Evolutionary conservation across 2,329 filamentous ascomycete species (phyloP), one percentile per base, ranked within the genome.

Genomic region (Sporothrix brasiliensis): DNA sequence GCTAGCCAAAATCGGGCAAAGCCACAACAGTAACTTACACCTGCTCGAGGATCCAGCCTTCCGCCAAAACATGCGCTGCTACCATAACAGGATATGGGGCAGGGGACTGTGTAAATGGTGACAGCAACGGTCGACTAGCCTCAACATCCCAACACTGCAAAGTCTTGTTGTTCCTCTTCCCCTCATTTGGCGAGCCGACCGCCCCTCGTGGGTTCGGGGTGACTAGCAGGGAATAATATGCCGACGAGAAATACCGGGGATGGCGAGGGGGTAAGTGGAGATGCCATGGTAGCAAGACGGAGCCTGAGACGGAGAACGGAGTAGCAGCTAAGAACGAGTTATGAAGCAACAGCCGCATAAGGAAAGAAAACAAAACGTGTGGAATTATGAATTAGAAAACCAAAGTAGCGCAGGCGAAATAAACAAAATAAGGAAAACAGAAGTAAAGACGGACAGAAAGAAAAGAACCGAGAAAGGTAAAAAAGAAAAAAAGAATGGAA

Each of bases 221-320:
- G 21, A 14, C 21, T 11, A 9, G 50, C 21, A 27, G 50, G 21
- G 34, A 34, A 34, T 34, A 34, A 34, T 24, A 21, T 30, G 52
- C 52, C 52, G 52, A 54, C 4, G 49, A 50, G 52, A 54, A 27
- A 30, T 54, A 54, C 56, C 27, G 56, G 56, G 30, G 56, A 21
- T 1, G 19, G 41, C 30, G 34, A 60, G 30, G 56, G 30, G 56
- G 3, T 16, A 41, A 21, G 30, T 60, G 56, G 56, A 41, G 53
- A 54, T 19, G 27, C 14, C 14, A 34, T 60, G 21, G 13, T 27
- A 27, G 27, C 27, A 60, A 41, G 56, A 19, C 34, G 30, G 30
- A 41, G 56, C 30, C 19, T 14, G 24, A 5, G 19, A 58, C 30
- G 39, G 16, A 60, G 9, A 7, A 41, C 34, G 56, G 34, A 41